These are phyloP conservation scores for Ophiostoma populinum DNA, from an alignment of 2,329 filamentous ascomycete genomes.

Conservation along the genomic window DNA sequence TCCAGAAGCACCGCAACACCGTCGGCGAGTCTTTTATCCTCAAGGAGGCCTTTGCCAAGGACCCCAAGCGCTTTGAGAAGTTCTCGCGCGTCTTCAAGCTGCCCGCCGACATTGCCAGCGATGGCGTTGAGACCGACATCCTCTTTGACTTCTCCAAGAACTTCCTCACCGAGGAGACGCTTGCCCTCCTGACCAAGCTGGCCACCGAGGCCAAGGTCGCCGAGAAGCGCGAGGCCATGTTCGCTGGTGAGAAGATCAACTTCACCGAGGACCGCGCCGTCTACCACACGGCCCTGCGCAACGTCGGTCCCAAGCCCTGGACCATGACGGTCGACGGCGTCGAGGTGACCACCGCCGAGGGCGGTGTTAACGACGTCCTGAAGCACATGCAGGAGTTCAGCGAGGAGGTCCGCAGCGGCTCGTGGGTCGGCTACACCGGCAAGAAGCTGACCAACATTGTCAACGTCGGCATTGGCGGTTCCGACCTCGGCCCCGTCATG, in stretches of 20 bases:
- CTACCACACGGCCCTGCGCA: constrained; percentile 87
- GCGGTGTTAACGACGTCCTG: constrained; percentile 77
- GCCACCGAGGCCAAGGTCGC: constrained; percentile 83
- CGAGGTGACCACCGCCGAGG: constrained; percentile 79
- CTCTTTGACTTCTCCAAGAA: constrained; percentile 99
- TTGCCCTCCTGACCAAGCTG: constrained; percentile 71
- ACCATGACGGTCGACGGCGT: constrained; percentile 72
- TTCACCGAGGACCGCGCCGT: constrained; percentile 95
- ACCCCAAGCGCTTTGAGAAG: constrained; percentile 76
- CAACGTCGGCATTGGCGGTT: constrained; percentile 96
- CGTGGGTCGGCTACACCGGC: constrained; percentile 94
- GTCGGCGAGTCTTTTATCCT: constrained; percentile 81
- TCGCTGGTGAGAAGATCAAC: constrained; percentile 96
- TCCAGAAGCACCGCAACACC: constrained; percentile 76
- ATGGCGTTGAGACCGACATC: constrained; percentile 48
- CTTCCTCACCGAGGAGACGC: constrained; percentile 84
- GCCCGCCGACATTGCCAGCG: constrained; percentile 50
- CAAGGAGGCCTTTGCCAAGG: constrained; percentile 81
- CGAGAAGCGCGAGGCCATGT: constrained; percentile 93
- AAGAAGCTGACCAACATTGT: constrained; percentile 94
- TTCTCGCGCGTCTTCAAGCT: constrained; percentile 77
- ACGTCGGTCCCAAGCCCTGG: constrained; percentile 53
- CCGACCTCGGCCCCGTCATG: constrained; percentile 98
- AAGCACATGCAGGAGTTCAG: constrained; percentile 98
- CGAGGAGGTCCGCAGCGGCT: constrained; percentile 79